Base-by-base conservation (phyloP, 2,329 filamentous ascomycete genomes). In the Dothistroma septosporum region DNA sequence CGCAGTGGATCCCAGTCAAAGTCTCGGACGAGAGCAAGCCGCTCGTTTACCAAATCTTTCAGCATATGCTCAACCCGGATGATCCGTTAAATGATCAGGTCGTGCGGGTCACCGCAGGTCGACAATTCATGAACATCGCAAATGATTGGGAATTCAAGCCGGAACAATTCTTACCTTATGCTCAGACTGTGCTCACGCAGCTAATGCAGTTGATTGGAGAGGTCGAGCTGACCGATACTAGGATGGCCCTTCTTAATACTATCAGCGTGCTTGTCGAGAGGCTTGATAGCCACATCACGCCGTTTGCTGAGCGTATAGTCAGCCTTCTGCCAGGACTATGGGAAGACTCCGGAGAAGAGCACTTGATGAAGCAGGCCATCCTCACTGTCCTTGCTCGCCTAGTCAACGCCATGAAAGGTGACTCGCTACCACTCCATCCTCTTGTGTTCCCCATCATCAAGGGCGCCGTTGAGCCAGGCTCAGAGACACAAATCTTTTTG, bases 341-440 rank as follows among this genome's bases (percentile, higher is more conserved):
- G 94, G 87, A 90, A 62, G 85, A 87, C 55, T 91, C 90, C 2
- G 91, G 88, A 0, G 89, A 96, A 62, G 90, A 94, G 70, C 91
- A 92, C 76, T 85, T 97, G 74, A 89, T 97, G 81, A 97, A 97
- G 75, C 92, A 97, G 76, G 87, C 91, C 1, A 92, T 97, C 56
- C 83, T 97, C 60, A 90, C 89, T 2, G 88, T 97, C 44, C 85
- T 97, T 55, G 83, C 90, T 1, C 88, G 91, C 1, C 81, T 99
- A 14, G 90, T 96, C n/a, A 87, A 87, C 72, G 89, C 92, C 1
- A 90, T 97, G 85, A 91, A 89, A 61, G 82, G 84, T 12, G 84
- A 88, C 10, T 94, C 91, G 4, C 83, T 87, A 63, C 83, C 87
- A 19, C 96, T 95, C 68, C 91, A 97, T 65, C 76, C 82, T 16